A percentile compares a stretch with the other conserved stretches of the same genome.
Evolutionary conservation across 495 filamentous ascomycete species (phyloP).

Genomic region (Neurospora sp.): DNA sequence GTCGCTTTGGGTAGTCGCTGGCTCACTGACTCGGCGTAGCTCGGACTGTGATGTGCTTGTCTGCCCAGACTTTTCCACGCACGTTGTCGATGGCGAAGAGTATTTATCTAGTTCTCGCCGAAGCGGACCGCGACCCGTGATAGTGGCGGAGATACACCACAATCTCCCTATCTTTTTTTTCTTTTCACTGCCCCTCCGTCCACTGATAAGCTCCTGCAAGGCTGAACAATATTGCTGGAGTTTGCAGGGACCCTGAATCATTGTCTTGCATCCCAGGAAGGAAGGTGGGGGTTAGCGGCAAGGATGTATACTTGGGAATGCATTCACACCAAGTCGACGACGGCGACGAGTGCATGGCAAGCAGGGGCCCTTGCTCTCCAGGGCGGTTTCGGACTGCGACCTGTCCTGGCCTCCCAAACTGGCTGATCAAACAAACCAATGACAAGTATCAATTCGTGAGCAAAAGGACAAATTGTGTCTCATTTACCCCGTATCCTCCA

Average conservation of each 20-base stretch:
- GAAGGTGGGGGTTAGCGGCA: not conserved
- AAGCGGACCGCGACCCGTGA: not conserved
- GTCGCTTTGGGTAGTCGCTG: not conserved
- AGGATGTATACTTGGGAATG: conserved; percentile 1
- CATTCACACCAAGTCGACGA: not conserved
- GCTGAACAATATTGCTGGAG: not conserved
- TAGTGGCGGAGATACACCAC: not conserved
- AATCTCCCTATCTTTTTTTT: not conserved
- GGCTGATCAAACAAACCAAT: not conserved
- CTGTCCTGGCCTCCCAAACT: not conserved
- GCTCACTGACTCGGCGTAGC: not conserved
- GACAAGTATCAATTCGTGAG: not conserved
- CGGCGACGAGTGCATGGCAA: not conserved
- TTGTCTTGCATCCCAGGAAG: not conserved
- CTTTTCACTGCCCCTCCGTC: not conserved
- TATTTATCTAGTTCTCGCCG: not conserved
- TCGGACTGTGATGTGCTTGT: not conserved
- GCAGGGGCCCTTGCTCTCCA: not conserved
- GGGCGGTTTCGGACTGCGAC: not conserved
- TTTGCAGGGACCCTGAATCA: not conserved
- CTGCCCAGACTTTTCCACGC: not conserved
- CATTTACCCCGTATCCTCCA: not conserved
- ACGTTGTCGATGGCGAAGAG: not conserved
- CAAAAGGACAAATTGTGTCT: not conserved
- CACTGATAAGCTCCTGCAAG: not conserved